Evolutionary conservation across 129 eudicot species (phyloP).

Genomic region (Flaveria bidentis): DNA sequence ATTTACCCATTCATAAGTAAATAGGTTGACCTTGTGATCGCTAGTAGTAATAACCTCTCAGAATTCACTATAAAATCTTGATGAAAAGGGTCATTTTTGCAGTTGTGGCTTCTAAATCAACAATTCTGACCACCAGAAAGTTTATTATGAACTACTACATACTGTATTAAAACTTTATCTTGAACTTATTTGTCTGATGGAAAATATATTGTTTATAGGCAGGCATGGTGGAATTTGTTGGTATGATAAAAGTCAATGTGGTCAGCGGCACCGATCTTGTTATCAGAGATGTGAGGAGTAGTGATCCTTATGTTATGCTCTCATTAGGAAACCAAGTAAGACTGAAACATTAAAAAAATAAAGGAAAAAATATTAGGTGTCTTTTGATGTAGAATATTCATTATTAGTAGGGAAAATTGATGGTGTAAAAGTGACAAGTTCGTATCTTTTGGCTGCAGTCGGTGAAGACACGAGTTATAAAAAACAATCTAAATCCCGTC

Average conservation of each 20-base stretch:
- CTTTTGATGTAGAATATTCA: neutral
- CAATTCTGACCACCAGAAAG: neutral
- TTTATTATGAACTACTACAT: constrained; percentile 4
- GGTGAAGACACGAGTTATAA: constrained; percentile 83
- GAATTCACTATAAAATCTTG: neutral
- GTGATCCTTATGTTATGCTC: constrained; percentile 93
- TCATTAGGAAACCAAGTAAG: constrained; percentile 79
- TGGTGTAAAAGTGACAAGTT: constrained; percentile 11
- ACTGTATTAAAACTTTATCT: neutral
- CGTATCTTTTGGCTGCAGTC: constrained; percentile 56
- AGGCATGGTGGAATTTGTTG: constrained; percentile 97
- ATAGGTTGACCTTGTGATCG: neutral
- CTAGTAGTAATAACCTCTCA: neutral
- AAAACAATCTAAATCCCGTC: constrained; percentile 83
- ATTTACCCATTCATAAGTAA: constrained; percentile 7
- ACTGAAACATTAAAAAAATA: neutral
- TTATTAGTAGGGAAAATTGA: neutral
- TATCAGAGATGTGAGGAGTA: constrained; percentile 75
- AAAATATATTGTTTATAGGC: constrained; percentile 55
- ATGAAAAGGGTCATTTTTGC: neutral
- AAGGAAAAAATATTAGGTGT: neutral
- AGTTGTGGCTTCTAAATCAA: constrained; percentile 5
- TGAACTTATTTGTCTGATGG: constrained; percentile 24
- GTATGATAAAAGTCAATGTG: constrained; percentile 85
- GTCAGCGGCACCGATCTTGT: constrained; percentile 83